phyloP scores from a whole-genome alignment of 495 filamentous ascomycete species.

The Hapsidospora chrysogenum region DNA sequence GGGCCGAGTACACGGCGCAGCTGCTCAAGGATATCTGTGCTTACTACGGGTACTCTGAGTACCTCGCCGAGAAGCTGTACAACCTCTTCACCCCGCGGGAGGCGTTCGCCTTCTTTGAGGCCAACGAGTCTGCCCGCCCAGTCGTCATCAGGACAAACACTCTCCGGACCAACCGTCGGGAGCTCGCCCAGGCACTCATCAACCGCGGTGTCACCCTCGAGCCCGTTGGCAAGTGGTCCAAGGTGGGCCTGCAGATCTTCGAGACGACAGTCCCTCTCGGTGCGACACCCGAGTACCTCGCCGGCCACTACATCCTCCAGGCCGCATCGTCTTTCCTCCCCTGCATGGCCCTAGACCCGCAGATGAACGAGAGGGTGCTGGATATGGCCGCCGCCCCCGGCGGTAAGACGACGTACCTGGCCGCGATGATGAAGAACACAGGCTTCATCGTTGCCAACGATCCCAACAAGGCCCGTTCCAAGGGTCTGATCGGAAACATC shows the following conservation, averaged over 20 bases:
- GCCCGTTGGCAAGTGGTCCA: constrained; percentile 96
- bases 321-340: constrained; percentile 94
- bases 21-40: constrained; percentile 83
- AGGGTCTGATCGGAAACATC: constrained; percentile 95
- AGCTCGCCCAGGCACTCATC: constrained; percentile 86
- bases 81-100: constrained; percentile 85
- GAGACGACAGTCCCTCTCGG: constrained; percentile 88
- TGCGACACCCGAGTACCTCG: constrained; percentile 92
- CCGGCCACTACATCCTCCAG: constrained; percentile 94
- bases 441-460: constrained; percentile 95
- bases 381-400: constrained; percentile 92
- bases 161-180: constrained; percentile 76
- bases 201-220: constrained; percentile 94
- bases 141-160: constrained; percentile 80
- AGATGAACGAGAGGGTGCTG: constrained; percentile 78
- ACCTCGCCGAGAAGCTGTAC: constrained; percentile 72
- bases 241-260: constrained; percentile 91
- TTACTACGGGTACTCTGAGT: constrained; percentile 71
- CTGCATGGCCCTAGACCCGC: constrained; percentile 90
- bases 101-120: constrained; percentile 96
- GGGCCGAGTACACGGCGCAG: constrained; percentile 73
- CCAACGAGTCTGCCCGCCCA: constrained; percentile 83
- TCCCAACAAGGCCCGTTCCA: constrained; percentile 78
- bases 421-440: constrained; percentile 96
- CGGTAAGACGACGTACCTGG: constrained; percentile 93